Conservation (phyloP, 108 stramenopile genomes). For the Cyclotella cryptica region DNA sequence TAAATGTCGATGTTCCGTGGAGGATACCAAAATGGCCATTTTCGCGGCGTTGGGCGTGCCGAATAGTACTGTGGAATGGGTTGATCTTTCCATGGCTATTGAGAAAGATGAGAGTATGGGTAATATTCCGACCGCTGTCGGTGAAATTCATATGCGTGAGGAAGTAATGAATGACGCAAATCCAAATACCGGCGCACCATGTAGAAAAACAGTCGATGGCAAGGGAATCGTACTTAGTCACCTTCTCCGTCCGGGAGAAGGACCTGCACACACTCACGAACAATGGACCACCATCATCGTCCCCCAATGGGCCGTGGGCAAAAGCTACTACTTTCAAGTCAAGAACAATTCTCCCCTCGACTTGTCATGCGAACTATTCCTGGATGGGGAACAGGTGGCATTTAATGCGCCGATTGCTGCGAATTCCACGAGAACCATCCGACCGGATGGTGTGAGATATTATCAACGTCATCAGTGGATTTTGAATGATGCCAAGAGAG, state of each 20-base stretch:
- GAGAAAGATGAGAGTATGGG: constrained; percentile 15
- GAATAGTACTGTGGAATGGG: constrained; percentile 15
- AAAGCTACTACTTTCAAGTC: constrained; percentile 42
- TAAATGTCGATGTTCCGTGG: constrained; percentile 13
- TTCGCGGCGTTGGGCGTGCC: constrained; percentile 26
- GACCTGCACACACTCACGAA: constrained; percentile 43
- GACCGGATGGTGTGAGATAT: constrained; percentile 41
- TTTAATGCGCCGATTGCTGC: constrained; percentile 38
- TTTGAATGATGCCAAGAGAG: constrained; percentile 28
- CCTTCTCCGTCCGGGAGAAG: constrained; percentile 39
- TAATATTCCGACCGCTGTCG: neutral
- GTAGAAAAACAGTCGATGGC: constrained; percentile 17
- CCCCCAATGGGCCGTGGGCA: constrained; percentile 37
- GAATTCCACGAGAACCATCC: constrained; percentile 25
- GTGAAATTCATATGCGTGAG: neutral
- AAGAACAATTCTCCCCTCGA: constrained; percentile 36
- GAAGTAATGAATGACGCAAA: neutral
- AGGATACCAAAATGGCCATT: constrained; percentile 30
- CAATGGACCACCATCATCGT: constrained; percentile 47
- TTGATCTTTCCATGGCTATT: constrained; percentile 29
- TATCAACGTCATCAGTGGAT: constrained; percentile 43
- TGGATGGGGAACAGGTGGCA: constrained; percentile 45
- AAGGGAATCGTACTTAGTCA: constrained; percentile 27
- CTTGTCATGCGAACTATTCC: constrained; percentile 41
- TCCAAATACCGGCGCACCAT: neutral